A percentile compares a stretch with the other conserved stretches of the same genome.
Evolutionary conservation across 805 yeast species (phyloP).

Genomic region (Candida oleophila): DNA sequence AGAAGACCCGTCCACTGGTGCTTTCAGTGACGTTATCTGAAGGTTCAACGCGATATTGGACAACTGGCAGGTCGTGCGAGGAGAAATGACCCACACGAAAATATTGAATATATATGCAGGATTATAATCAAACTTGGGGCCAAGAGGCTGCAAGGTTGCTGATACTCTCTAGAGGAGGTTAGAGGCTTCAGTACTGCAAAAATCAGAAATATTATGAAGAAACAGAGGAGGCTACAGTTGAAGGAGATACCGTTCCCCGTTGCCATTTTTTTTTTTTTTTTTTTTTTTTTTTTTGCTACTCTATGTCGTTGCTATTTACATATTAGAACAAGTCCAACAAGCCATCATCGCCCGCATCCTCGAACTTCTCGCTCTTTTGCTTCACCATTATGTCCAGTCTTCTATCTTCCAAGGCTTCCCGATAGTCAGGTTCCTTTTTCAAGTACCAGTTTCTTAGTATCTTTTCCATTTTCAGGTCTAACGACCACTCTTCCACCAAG

Average conservation of each 20-base stretch:
- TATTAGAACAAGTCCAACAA: slow-evolving; percentile 25
- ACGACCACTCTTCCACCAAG: slow-evolving; percentile 36
- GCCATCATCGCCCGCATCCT: slow-evolving; percentile 25
- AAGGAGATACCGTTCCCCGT: too few relatives aligned
- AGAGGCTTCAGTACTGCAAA: too few relatives aligned
- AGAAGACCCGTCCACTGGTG: background rate
- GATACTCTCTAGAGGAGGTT: too few relatives aligned
- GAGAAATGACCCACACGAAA: background rate
- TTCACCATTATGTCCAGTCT: slow-evolving; percentile 22
- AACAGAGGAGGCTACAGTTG: too few relatives aligned
- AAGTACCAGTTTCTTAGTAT: slow-evolving; percentile 20
- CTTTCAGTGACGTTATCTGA: background rate
- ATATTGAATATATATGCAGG: background rate
- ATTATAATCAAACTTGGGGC: too few relatives aligned
- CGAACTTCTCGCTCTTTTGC: slow-evolving; percentile 22
- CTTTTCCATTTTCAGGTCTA: slow-evolving; percentile 28
- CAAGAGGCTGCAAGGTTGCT: too few relatives aligned
- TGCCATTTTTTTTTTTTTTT: too few relatives aligned
- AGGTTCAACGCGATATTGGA: slow-evolving; percentile 6
- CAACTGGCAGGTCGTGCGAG: slow-evolving; percentile 6
- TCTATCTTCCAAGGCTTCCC: slow-evolving; percentile 20
- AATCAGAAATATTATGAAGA: too few relatives aligned
- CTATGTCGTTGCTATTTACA: slow-evolving; percentile 15
- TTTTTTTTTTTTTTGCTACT: background rate
- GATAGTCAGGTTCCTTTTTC: slow-evolving; percentile 19